Evolutionary conservation across 192 early-diverging fungal species (phyloP).

Genomic region (Rhizoclosmatium sp.): DNA sequence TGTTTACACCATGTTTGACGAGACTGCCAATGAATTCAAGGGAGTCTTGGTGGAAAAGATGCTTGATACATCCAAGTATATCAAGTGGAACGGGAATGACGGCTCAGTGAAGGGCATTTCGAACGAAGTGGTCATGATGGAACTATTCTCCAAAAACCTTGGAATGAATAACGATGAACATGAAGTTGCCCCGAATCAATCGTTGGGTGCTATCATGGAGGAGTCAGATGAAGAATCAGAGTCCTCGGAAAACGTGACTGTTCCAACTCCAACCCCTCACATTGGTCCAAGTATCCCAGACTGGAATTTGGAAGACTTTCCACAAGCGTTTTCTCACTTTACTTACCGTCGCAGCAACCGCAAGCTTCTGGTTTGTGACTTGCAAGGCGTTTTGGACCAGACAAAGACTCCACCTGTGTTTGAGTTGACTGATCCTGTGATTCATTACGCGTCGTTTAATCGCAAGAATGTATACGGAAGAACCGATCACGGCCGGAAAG

Average conservation of each 20-base stretch:
- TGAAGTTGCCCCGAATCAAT: background rate
- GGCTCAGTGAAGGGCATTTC: background rate
- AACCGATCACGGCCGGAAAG: slow-evolving; percentile 11
- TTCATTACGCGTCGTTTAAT: slow-evolving; percentile 2
- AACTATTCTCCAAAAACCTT: background rate
- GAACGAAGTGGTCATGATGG: background rate
- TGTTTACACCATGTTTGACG: slow-evolving; percentile 7
- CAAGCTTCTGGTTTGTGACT: background rate
- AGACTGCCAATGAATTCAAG: background rate
- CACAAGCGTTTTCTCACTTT: slow-evolving; percentile 12
- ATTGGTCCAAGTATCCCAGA: background rate
- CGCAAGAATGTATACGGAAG: slow-evolving; percentile 13
- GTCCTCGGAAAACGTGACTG: background rate
- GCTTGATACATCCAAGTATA: background rate
- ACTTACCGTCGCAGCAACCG: slow-evolving; percentile 10
- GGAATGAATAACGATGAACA: background rate
- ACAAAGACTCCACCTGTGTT: background rate
- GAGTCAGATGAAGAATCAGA: slow-evolving; percentile 5
- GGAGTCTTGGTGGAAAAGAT: slow-evolving; percentile 13
- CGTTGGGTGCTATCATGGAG: background rate
- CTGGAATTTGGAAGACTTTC: slow-evolving; percentile 8
- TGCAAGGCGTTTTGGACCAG: background rate
- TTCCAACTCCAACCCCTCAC: background rate
- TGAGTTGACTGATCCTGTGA: slow-evolving; percentile 4
- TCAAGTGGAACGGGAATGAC: slow-evolving; percentile 7